phyloP scores from a whole-genome alignment of 176 grass and related monocot species.

The Ensete glaucum region DNA sequence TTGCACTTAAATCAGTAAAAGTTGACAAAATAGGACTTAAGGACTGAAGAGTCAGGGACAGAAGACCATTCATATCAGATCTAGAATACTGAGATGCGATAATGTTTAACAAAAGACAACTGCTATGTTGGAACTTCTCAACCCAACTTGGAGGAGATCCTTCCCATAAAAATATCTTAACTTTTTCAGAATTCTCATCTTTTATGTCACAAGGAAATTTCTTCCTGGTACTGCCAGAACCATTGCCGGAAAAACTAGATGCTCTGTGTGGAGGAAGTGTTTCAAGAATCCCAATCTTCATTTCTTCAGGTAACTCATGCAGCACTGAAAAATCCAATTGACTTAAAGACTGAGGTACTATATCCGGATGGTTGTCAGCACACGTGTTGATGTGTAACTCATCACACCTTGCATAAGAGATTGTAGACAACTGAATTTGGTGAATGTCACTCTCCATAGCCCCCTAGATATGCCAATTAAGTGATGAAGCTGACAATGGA shows the following conservation, averaged over 20 bases:
- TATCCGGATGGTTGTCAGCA: not conserved
- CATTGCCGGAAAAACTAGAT: not conserved
- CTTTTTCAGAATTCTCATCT: not conserved
- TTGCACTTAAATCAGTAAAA: not conserved
- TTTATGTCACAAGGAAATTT: not conserved
- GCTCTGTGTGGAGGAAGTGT: conserved; percentile 2
- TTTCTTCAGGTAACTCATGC: conserved; percentile 9
- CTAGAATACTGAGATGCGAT: not conserved
- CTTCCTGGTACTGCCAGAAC: not conserved
- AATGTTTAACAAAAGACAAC: conserved; percentile 3
- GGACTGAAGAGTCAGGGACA: not conserved
- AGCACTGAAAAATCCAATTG: conserved; percentile 9
- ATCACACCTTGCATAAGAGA: not conserved
- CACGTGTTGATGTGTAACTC: not conserved
- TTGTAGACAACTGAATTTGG: not conserved
- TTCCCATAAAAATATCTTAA: not conserved
- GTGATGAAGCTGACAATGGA: not conserved
- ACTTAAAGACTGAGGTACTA: conserved; percentile 3
- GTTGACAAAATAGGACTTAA: not conserved
- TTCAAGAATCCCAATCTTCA: conserved; percentile 4
- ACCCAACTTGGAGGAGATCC: conserved; percentile 20
- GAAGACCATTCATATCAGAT: conserved; percentile 6
- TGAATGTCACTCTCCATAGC: not conserved
- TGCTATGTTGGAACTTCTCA: not conserved
- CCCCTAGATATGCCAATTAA: not conserved